A percentile compares a stretch with the other conserved stretches of the same genome.
Conservation (phyloP, 1,284 basidiomycete genomes). For the Neotropicomus parvogracilis region DNA sequence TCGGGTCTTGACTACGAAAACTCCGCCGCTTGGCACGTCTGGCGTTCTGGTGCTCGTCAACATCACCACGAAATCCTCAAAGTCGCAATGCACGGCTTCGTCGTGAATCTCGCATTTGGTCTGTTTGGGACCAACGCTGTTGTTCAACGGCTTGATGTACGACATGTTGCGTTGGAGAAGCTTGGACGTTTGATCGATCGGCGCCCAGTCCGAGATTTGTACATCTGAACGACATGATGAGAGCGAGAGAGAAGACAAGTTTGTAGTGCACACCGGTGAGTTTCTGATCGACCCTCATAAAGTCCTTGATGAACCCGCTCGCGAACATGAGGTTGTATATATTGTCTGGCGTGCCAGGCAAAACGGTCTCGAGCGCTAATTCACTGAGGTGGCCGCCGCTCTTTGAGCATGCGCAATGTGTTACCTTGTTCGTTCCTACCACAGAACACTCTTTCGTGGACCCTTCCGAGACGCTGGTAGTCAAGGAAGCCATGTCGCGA, state of each 20-base stretch:
- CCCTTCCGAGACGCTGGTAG: slow-evolving; percentile 21
- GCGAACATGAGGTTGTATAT: slow-evolving; percentile 96
- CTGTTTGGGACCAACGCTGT: slow-evolving; percentile 87
- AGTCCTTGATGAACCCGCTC: slow-evolving; percentile 93
- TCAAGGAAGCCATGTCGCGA: slow-evolving; percentile 22
- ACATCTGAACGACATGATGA: slow-evolving; percentile 55
- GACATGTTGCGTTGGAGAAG: slow-evolving; percentile 84
- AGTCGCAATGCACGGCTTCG: slow-evolving; percentile 78
- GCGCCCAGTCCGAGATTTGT: slow-evolving; percentile 90
- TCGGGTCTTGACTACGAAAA: slow-evolving; percentile 90
- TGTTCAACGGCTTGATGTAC: slow-evolving; percentile 93
- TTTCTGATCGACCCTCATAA: slow-evolving; percentile 86
- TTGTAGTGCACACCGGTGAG: slow-evolving; percentile 75
- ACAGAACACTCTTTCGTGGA: slow-evolving; percentile 10
- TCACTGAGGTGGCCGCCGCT: slow-evolving; percentile 73
- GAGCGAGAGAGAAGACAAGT: neutral
- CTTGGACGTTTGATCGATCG: slow-evolving; percentile 58
- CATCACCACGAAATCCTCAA: slow-evolving; percentile 80
- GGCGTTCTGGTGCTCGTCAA: slow-evolving; percentile 91
- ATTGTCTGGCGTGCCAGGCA: slow-evolving; percentile 91
- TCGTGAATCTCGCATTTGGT: slow-evolving; percentile 94
- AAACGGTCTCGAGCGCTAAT: slow-evolving; percentile 69
- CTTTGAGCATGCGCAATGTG: slow-evolving; percentile 74
- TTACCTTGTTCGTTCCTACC: slow-evolving; percentile 44
- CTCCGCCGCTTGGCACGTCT: slow-evolving; percentile 90